Percentiles rank a stretch among this genome's conserved stretches.
These are phyloP conservation scores for Pseudevernia furfuracea DNA, from an alignment of 495 filamentous ascomycete species.

Conservation along the genomic window DNA sequence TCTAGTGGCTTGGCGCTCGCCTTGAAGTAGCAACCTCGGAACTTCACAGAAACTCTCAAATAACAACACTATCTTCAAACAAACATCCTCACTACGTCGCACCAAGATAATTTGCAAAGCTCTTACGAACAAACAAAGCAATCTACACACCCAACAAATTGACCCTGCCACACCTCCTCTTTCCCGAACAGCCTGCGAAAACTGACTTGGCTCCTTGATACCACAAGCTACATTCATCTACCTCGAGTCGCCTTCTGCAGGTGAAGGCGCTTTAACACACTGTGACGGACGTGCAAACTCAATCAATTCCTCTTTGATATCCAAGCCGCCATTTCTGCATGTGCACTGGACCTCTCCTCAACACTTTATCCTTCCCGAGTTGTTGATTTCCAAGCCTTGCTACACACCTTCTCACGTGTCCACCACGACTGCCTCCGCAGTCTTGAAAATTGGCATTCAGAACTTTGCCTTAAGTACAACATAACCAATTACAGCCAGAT, in stretches of 20 bases:
- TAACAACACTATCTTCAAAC: neutral
- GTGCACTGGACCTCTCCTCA: neutral
- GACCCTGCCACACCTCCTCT: neutral
- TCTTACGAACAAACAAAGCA: neutral
- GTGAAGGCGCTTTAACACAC: neutral
- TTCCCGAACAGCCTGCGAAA: neutral
- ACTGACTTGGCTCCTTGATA: neutral
- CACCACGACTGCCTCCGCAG: neutral
- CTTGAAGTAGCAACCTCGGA: neutral
- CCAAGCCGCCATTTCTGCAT: neutral
- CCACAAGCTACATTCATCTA: neutral
- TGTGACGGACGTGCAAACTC: neutral
- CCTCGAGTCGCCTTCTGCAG: neutral
- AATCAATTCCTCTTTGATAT: neutral
- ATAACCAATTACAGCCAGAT: conserved; percentile 3
- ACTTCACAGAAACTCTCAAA: neutral
- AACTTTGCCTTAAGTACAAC: neutral
- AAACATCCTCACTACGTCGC: neutral
- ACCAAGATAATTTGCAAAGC: neutral
- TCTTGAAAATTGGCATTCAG: neutral
- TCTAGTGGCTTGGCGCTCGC: neutral
- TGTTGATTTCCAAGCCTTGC: neutral
- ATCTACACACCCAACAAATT: neutral
- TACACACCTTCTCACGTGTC: neutral
- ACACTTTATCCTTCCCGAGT: neutral